Evolutionary conservation across 495 filamentous ascomycete species (phyloP).

Genomic region (Lophiotrema nucula): DNA sequence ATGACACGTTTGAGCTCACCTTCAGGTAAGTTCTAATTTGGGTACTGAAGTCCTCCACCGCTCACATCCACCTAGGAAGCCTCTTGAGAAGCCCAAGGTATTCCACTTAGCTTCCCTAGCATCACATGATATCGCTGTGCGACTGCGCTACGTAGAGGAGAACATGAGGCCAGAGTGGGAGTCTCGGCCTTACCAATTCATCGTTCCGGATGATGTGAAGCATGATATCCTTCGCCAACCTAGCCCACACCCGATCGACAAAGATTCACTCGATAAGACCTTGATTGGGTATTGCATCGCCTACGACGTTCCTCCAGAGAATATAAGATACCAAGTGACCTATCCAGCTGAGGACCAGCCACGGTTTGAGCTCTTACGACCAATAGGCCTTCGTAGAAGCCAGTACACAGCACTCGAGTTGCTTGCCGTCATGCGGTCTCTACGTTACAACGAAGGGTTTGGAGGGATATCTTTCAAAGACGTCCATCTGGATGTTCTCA

Average conservation of each 20-base stretch:
- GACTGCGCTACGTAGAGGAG: constrained; percentile 69
- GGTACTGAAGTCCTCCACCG: not conserved
- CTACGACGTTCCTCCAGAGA: constrained; percentile 50
- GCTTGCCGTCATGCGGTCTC: constrained; percentile 77
- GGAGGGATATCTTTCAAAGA: constrained; percentile 77
- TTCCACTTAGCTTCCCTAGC: constrained; percentile 78
- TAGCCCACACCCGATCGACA: constrained; percentile 66
- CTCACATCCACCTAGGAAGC: constrained; percentile 50
- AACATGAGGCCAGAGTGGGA: constrained; percentile 83
- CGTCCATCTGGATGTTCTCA: constrained; percentile 67
- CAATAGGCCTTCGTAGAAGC: constrained; percentile 52
- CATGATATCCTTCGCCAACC: constrained; percentile 58
- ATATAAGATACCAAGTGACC: constrained; percentile 59
- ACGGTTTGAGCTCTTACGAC: constrained; percentile 75
- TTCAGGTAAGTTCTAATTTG: constrained; percentile 66
- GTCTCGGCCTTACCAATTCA: constrained; percentile 63
- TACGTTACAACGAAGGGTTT: constrained; percentile 92
- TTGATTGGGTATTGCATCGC: constrained; percentile 82
- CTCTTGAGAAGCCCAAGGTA: constrained; percentile 60
- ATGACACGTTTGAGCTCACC: constrained; percentile 82
- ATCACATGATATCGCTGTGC: constrained; percentile 72
- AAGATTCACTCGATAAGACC: constrained; percentile 77
- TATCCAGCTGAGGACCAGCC: constrained; percentile 76
- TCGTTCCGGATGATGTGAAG: constrained; percentile 62
- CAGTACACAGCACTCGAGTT: constrained; percentile 73